Evolutionary conservation across 257 asterid species (phyloP).

Genomic region (Solanum pimpinellifolium): DNA sequence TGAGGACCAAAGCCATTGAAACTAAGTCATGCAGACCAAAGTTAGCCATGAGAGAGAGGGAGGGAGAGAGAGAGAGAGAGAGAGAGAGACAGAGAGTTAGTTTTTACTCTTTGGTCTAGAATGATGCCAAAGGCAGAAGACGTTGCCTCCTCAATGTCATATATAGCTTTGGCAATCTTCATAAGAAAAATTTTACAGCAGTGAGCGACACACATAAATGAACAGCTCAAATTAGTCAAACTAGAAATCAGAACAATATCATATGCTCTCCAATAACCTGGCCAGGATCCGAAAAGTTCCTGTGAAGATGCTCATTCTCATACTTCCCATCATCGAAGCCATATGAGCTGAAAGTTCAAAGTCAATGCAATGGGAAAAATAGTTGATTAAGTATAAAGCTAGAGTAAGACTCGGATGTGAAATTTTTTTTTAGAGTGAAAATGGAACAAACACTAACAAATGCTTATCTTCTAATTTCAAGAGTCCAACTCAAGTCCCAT

Average conservation of each 20-base stretch:
- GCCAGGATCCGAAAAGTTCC: constrained; percentile 49
- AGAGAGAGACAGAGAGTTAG: not conserved
- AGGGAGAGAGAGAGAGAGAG: not conserved
- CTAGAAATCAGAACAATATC: not conserved
- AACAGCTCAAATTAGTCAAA: not conserved
- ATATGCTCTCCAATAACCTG: constrained; percentile 41
- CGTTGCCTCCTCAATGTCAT: constrained; percentile 96
- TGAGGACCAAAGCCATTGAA: not conserved
- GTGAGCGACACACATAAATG: constrained; percentile 12
- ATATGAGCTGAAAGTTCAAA: constrained; percentile 48
- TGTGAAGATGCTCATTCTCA: constrained; percentile 60
- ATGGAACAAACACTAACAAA: not conserved
- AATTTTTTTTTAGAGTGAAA: not conserved
- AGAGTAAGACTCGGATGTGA: not conserved
- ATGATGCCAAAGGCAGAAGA: constrained; percentile 65
- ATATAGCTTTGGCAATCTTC: constrained; percentile 73
- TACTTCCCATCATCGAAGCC: constrained; percentile 62
- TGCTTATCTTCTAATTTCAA: not conserved
- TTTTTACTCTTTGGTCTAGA: constrained; percentile 54
- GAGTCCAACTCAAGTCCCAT: not conserved
- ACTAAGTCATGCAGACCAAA: not conserved
- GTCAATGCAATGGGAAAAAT: not conserved
- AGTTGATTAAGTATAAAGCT: not conserved
- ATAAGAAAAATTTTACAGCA: constrained; percentile 9
- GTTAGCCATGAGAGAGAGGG: not conserved